These are phyloP conservation scores for Centaurea solstitialis DNA, from an alignment of 129 eudicot genomes.

Conservation along the genomic window DNA sequence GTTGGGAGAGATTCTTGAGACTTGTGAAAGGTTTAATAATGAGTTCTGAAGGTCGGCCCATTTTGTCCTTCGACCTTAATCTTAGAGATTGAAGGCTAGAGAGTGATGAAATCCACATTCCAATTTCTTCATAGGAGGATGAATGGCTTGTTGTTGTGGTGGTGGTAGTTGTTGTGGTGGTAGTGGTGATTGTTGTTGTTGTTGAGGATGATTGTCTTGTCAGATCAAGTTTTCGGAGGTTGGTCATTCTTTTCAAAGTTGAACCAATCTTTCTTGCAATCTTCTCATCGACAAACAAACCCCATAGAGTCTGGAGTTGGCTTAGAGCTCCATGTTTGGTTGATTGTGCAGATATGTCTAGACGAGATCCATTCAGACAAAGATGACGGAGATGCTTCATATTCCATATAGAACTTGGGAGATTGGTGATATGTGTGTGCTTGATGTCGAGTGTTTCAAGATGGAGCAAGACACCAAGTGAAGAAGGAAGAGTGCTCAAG, in stretches of 20 bases:
- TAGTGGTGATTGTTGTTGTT: not conserved
- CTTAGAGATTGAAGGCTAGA: constrained; percentile 30
- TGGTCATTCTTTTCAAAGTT: constrained; percentile 27
- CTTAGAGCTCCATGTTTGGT: constrained; percentile 8
- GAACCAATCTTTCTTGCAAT: constrained; percentile 24
- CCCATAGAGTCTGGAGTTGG: constrained; percentile 40
- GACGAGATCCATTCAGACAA: constrained; percentile 29
- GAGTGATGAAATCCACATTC: constrained; percentile 19
- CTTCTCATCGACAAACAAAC: constrained; percentile 32
- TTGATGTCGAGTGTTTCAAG: constrained; percentile 41
- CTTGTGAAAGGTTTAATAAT: constrained; percentile 23
- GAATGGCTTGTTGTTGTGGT: constrained; percentile 22
- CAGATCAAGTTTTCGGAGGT: constrained; percentile 32
- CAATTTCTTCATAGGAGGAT: constrained; percentile 24
- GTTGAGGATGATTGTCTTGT: constrained; percentile 28
- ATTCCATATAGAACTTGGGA: constrained; percentile 39
- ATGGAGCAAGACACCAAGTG: constrained; percentile 31
- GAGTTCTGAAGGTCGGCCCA: constrained; percentile 34
- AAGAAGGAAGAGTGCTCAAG: constrained; percentile 37
- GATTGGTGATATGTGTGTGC: constrained; percentile 29
- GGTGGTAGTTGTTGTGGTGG: constrained; percentile 11
- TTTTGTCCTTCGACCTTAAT: constrained; percentile 30
- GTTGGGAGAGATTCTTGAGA: constrained; percentile 27
- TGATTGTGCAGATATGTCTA: constrained; percentile 21
- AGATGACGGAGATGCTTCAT: constrained; percentile 36